phyloP scores from a whole-genome alignment of 2,329 filamentous ascomycete species.

The Xylariales sp. region DNA sequence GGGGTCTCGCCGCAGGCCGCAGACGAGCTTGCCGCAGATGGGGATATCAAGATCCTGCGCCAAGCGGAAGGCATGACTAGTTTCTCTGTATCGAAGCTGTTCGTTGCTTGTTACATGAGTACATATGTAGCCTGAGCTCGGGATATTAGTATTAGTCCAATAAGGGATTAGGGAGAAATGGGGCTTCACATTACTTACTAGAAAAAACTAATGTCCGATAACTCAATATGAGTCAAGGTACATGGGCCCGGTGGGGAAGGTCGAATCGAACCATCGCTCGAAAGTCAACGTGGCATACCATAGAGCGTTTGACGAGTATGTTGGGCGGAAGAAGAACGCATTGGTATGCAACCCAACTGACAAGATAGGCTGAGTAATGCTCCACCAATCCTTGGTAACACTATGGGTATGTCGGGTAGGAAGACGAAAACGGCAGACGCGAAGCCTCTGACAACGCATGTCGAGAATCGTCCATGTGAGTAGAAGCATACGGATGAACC shows the following conservation, averaged over 20 bases:
- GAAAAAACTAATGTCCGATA: constrained; percentile 14
- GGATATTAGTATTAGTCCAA: constrained; percentile 4
- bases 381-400: constrained; percentile 21
- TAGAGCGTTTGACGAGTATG: constrained; percentile 23
- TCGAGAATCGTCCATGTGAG: constrained; percentile 14
- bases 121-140: constrained; percentile 2
- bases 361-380: constrained; percentile 26
- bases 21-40: constrained; percentile 26
- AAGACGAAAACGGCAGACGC: constrained; percentile 22
- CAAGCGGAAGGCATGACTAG: constrained; percentile 20
- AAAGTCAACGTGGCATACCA: constrained; percentile 29
- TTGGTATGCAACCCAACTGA: constrained; percentile 29
- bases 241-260: constrained; percentile 25
- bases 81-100: constrained; percentile 7
- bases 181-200: constrained; percentile 3
- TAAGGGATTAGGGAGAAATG: constrained; percentile 1
- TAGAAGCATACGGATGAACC: constrained; percentile 5
- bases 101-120: constrained; percentile 4
- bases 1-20: constrained; percentile 19
- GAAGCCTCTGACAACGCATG: constrained; percentile 21
- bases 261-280: constrained; percentile 20
- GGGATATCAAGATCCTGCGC: constrained; percentile 24
- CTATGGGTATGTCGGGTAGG: constrained; percentile 20
- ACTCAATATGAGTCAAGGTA: constrained; percentile 22
- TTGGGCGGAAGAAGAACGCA: constrained; percentile 23